Evolutionary conservation across 2,329 filamentous ascomycete genomes (phyloP).

Genomic region (Epichloe gansuensis): DNA sequence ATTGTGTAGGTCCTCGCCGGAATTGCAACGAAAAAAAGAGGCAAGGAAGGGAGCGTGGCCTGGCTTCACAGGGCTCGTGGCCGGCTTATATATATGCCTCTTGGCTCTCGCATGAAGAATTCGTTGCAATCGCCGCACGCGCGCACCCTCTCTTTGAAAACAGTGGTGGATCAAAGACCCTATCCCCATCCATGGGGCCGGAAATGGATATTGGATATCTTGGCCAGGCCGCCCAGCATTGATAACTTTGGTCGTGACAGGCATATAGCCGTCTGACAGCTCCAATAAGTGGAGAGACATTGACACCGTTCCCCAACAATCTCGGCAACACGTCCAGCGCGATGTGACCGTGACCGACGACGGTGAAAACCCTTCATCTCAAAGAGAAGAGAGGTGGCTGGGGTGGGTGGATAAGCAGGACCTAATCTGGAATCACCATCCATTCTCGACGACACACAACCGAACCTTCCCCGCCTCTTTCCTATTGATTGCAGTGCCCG

Average conservation of each 20-base stretch:
- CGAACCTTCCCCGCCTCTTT: neutral
- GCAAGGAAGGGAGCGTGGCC: no score
- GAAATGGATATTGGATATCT: neutral
- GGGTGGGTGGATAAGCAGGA: no score
- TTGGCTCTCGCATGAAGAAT: neutral
- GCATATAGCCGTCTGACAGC: neutral
- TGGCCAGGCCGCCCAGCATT: neutral
- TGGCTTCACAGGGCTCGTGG: neutral
- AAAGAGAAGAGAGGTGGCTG: neutral
- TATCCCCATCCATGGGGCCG: neutral
- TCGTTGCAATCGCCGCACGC: neutral
- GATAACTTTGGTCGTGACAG: neutral
- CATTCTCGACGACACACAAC: neutral
- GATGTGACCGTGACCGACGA: neutral
- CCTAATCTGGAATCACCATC: neutral
- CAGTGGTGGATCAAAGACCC: neutral
- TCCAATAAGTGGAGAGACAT: slow-evolving; percentile 1
- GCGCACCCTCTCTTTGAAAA: neutral
- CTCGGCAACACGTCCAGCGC: neutral
- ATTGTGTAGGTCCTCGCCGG: neutral
- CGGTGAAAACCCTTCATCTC: slow-evolving; percentile 1
- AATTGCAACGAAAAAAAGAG: neutral
- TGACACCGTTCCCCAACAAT: neutral
- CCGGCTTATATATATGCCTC: slow-evolving; percentile 1
- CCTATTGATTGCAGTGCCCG: neutral